Conservation (phyloP, 768 basidiomycete species). For the Tubosaeta sp. region DNA sequence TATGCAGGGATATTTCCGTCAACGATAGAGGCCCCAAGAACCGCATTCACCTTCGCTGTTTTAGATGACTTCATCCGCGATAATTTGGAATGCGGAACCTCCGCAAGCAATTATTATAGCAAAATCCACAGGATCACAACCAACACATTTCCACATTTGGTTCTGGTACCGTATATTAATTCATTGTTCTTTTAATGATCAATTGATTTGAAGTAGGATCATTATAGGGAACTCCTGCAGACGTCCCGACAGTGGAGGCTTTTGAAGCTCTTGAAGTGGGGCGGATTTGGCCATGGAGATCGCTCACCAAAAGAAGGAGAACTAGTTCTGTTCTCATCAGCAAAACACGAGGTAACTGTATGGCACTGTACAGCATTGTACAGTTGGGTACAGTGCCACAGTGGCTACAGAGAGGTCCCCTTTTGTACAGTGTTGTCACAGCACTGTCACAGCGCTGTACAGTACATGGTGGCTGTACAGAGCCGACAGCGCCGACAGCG, state of each 20-base stretch:
- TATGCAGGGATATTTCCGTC: no score
- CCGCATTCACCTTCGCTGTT: constrained; percentile 14
- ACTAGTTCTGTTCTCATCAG: constrained; percentile 13
- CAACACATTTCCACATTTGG: not conserved
- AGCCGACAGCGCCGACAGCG: no score
- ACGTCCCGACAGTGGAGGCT: constrained; percentile 13
- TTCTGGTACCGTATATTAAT: not conserved
- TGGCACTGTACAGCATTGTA: no score
- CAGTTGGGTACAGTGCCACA: no score
- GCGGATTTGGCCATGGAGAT: constrained; percentile 3
- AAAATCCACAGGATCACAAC: constrained; percentile 1
- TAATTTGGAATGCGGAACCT: constrained; percentile 18
- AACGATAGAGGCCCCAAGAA: no score
- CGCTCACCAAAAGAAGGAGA: not conserved
- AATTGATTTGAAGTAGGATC: not conserved
- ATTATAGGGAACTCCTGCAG: constrained; percentile 16
- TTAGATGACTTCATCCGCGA: constrained; percentile 17
- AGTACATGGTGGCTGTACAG: no score
- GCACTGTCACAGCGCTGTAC: no score
- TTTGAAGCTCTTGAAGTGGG: constrained; percentile 20
- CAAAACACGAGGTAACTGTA: no score
- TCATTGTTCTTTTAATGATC: no score
- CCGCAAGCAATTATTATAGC: not conserved
- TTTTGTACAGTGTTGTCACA: no score
- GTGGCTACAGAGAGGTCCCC: no score